phyloP scores from a whole-genome alignment of 2,329 filamentous ascomycete species.

The Mycocentrospora acerina region DNA sequence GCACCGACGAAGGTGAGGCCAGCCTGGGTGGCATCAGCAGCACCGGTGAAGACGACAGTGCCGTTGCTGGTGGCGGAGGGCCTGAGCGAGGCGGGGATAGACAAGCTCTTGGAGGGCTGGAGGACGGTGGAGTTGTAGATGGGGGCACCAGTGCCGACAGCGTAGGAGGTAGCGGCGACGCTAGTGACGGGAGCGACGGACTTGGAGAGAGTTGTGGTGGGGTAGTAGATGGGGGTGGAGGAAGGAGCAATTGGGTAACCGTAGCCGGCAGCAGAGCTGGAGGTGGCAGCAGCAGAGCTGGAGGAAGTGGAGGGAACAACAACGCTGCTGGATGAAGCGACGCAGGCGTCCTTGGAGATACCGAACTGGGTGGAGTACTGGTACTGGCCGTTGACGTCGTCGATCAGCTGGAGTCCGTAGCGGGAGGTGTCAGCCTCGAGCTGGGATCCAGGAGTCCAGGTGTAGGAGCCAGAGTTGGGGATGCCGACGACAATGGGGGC shows the following conservation, averaged over 20 bases:
- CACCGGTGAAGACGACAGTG: slow-evolving; percentile 36
- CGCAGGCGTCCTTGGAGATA: slow-evolving; percentile 50
- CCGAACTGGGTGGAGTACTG: slow-evolving; percentile 64
- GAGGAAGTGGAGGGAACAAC: slow-evolving; percentile 13
- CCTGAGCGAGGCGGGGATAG: slow-evolving; percentile 33
- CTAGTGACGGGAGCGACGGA: slow-evolving; percentile 22
- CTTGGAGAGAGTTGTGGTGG: slow-evolving; percentile 16
- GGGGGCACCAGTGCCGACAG: slow-evolving; percentile 22
- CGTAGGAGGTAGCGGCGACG: slow-evolving; percentile 14
- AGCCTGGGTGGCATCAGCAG: slow-evolving; percentile 33
- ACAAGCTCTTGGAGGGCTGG: slow-evolving; percentile 37
- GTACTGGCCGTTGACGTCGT: slow-evolving; percentile 60
- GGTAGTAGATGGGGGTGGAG: slow-evolving; percentile 12
- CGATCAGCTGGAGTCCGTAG: slow-evolving; percentile 65
- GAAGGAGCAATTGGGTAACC: slow-evolving; percentile 1
- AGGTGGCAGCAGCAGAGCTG: slow-evolving; percentile 9
- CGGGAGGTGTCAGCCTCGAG: slow-evolving; percentile 53
- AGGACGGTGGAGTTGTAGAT: slow-evolving; percentile 29
- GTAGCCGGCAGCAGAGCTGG: slow-evolving; percentile 1
- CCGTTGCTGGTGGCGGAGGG: slow-evolving; percentile 31
- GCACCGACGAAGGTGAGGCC: slow-evolving; percentile 44
- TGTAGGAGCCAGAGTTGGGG: slow-evolving; percentile 57
- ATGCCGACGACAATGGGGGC: slow-evolving; percentile 55
- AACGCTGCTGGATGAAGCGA: slow-evolving; percentile 23
- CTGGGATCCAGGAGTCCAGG: slow-evolving; percentile 54